Base-by-base conservation (phyloP, 805 yeast species). In the Suhomyces emberorum region DNA sequence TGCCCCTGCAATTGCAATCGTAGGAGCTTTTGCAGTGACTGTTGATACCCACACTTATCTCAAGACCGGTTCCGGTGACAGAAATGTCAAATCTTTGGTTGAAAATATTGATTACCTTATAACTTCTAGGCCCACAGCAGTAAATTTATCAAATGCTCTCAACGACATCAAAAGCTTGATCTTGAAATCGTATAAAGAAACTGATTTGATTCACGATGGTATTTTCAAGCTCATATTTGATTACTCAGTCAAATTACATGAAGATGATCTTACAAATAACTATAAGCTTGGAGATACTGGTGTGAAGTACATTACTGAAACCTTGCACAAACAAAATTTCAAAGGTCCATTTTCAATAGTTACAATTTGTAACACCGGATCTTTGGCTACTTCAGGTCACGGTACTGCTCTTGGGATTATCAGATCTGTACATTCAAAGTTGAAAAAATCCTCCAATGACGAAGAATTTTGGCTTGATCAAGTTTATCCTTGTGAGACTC, bases 1-100 rank as follows among this genome's bases (percentile, higher is more conserved):
- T 25, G 98, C 98, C 0, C 98, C 98, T 0, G 98, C 98, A 1
- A 91, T 91, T 55, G 97, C 97, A 43, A 86, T 91, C 39, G 97
- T 91, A 2, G 98, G 96, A 4, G 80, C 88, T 1, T 72, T 89
- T 41, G 77, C 96, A 2, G 74, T 91, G 3, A 81, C 86, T 2
- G 79, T 84, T n/a, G 96, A 91, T 77, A 3, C 62, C 61, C 38
- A 50, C 50, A 54, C 51, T 52, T 38, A 38, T 32, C 65, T 61
- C 26, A 33, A 55, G 43, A 23, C 46, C 41, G 20, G 32, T 1
- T 23, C 27, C 2, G n/a, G 18, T 3, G 2, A 18, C 10, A 39
- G 56, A 26, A 67, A 76, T 11, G 37, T 48, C 0, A 58, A 45
- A 15, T 47, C 57, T 9, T 61, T 83, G 35, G 20, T 57, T 2